These are phyloP conservation scores for Orobanche coerulescens DNA, from an alignment of 257 asterid genomes.

Conservation along the genomic window DNA sequence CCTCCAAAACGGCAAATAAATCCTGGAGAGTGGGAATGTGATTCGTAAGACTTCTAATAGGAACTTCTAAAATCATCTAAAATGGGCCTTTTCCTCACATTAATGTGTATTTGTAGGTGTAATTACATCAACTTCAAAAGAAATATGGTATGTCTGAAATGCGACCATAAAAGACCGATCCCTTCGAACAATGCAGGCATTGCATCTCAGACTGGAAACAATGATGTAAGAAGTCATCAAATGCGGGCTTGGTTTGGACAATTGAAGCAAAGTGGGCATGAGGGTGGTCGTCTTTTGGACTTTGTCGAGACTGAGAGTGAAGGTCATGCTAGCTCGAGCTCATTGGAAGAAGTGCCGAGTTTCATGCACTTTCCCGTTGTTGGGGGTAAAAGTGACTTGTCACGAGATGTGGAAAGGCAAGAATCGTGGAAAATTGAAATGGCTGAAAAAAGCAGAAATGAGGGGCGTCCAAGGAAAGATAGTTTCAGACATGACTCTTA, in stretches of 20 bases:
- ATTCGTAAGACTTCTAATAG: conserved; percentile 51
- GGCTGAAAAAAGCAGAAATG: conserved; percentile 26
- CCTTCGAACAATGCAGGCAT: conserved; percentile 26
- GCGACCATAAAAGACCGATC: conserved; percentile 73
- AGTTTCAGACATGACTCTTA: conserved; percentile 26
- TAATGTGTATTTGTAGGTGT: conserved; percentile 45
- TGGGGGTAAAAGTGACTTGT: conserved; percentile 72
- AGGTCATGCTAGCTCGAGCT: conserved; percentile 26
- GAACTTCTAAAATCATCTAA: not conserved
- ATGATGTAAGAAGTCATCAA: conserved; percentile 22
- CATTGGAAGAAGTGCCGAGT: conserved; percentile 22
- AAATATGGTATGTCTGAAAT: conserved; percentile 84
- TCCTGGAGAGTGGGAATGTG: conserved; percentile 98
- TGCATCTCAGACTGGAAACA: conserved; percentile 26
- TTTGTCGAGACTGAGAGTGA: conserved; percentile 30
- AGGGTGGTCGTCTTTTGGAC: conserved; percentile 20
- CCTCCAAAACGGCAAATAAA: conserved; percentile 67
- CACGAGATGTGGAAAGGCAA: conserved; percentile 37
- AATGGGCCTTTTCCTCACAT: not conserved
- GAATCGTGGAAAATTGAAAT: conserved; percentile 53
- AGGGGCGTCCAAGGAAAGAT: conserved; percentile 29
- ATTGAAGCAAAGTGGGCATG: conserved; percentile 23
- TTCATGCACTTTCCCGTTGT: conserved; percentile 56
- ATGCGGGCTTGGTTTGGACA: conserved; percentile 32
- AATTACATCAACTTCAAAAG: conserved; percentile 79